These are phyloP conservation scores for Raphidocelis subcapitata DNA, from an alignment of 139 green algal genomes.

Conservation along the genomic window DNA sequence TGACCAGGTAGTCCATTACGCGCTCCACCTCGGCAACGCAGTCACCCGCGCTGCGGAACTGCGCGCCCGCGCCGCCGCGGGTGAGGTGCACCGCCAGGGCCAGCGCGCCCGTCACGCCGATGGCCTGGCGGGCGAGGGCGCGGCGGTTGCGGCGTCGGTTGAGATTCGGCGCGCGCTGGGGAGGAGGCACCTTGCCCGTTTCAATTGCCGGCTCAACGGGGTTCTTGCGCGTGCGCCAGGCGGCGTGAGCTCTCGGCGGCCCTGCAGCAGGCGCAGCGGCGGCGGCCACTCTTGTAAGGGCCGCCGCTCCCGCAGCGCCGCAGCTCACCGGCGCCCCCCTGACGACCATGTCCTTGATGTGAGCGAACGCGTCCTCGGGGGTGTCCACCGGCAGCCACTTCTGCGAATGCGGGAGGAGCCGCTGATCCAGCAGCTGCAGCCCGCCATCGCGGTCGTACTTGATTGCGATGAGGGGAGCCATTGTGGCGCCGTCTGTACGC, in stretches of 20 bases:
- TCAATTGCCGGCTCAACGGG: no score
- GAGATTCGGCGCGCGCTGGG: no score
- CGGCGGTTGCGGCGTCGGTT: no score
- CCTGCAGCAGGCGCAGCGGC: no score
- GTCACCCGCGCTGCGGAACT: constrained; percentile 40
- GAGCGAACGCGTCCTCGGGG: constrained; percentile 55
- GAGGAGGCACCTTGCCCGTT: no score
- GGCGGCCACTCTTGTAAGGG: no score
- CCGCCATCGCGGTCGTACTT: constrained; percentile 59
- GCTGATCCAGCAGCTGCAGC: constrained; percentile 90
- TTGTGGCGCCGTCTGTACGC: background rate
- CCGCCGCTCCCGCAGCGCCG: no score
- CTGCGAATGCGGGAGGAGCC: constrained; percentile 72
- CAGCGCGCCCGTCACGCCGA: constrained; percentile 86
- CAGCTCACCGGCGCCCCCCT: constrained; percentile 78
- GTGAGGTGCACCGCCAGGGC: constrained; percentile 68
- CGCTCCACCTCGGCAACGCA: constrained; percentile 40
- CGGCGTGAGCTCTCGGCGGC: no score
- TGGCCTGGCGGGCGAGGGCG: no score
- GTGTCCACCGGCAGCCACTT: constrained; percentile 64
- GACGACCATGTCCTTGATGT: constrained; percentile 92
- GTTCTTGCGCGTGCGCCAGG: no score
- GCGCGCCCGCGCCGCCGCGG: constrained; percentile 25
- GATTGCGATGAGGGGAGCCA: constrained; percentile 61
- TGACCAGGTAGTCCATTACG: constrained; percentile 78